Conservation (phyloP, 1,284 basidiomycete genomes). For the Rhodotorula sp. region DNA sequence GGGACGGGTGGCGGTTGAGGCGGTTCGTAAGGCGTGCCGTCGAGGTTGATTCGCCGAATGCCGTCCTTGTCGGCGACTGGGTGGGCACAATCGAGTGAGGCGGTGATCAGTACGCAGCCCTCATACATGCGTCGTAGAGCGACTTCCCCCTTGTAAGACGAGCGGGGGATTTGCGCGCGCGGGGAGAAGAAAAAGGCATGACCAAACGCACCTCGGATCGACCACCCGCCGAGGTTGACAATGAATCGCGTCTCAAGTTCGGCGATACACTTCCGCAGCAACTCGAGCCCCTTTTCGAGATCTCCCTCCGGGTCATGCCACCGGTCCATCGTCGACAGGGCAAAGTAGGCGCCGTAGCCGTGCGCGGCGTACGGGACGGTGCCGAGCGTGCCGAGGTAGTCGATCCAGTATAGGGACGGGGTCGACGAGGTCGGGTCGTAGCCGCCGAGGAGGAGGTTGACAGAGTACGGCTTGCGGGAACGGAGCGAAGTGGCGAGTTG, state of each 20-base stretch:
- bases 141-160: neutral
- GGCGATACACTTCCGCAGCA: conserved; percentile 79
- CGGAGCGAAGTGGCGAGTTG: conserved; percentile 85
- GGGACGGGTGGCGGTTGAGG: conserved; percentile 1
- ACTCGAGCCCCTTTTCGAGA: conserved; percentile 79
- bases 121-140: neutral
- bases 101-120: neutral
- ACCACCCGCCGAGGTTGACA: conserved; percentile 54
- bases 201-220: conserved; percentile 21
- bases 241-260: conserved; percentile 84
- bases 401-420: conserved; percentile 89
- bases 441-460: conserved; percentile 90
- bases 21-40: conserved; percentile 14
- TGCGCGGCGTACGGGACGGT: conserved; percentile 92
- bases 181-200: neutral
- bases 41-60: conserved; percentile 36
- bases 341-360: conserved; percentile 92
- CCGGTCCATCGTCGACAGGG: conserved; percentile 86
- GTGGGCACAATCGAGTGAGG: neutral
- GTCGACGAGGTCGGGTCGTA: conserved; percentile 67
- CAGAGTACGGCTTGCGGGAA: conserved; percentile 81
- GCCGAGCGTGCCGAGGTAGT: conserved; percentile 87
- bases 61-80: conserved; percentile 42
- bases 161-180: neutral
- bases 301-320: conserved; percentile 78